Base-by-base conservation (phyloP, 345 rosid genomes). In the Hypericum perforatum region DNA sequence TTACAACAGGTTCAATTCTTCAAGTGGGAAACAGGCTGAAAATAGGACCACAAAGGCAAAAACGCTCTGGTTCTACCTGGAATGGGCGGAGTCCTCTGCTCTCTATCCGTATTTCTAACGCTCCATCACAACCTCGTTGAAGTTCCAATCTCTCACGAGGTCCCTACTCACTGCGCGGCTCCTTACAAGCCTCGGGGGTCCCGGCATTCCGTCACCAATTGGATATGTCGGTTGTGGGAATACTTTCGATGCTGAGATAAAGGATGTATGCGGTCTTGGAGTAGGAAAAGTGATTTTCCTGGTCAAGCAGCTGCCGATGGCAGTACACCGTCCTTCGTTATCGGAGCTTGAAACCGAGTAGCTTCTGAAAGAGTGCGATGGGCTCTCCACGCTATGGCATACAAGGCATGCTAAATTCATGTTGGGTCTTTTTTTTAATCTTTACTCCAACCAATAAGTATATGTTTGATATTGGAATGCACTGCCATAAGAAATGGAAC, bases 111-210 rank as follows among this genome's bases (percentile, higher is more conserved):
- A 22, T 22, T 22, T 22, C 74, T 80, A 86, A 56, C 70, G 76
- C 65, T 73, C 78, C 62, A 75, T 55, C 39, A 53, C 77, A 7
- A 43, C 76, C 76, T 80, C 84, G 7, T 80, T 85, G 8, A 91
- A 91, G 70, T 91, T 87, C 98, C 98, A 91, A 78, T 91, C 95
- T 73, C 95, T 79, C 52, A 82, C 96, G 45, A 91, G 49, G 73
- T 91, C 98, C 73, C 98, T 82, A 62, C 87, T 78, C 54, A 91
- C 85, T 0, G 98, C 98, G 47, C 64, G 79, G 70, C 98, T 91
- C 11, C 95, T 76, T 43, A 91, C 96, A 38, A 91, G 72, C 46
- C 95, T 65, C 16, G 98, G 98, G 0, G 95, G 51, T 13, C 89
- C 87, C 0, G 77, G 55, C 62, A 81, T 59, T 61, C 67, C 74